Evolutionary conservation across 257 asterid species (phyloP), one percentile per base, ranked within the genome.

Genomic region (Mitragyna speciosa): DNA sequence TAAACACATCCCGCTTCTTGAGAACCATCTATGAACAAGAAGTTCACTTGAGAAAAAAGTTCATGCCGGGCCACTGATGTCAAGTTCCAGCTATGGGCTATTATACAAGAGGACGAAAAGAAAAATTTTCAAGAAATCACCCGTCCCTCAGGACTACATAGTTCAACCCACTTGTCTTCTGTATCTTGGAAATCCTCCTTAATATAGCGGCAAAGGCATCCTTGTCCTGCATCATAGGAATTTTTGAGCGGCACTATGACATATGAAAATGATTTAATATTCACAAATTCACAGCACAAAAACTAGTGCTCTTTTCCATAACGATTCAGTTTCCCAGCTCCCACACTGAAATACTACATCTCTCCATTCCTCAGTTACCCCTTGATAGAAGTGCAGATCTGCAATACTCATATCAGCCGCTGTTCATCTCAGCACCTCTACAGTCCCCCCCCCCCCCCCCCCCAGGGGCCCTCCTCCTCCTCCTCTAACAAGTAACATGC

Each of bases 131-230:
- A 64, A 58, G 74, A 43, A 30, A 64, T 78, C 56, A 82, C 83
- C 87, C 83, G 80, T 94, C 90, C 73, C 99, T 88, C 69, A 95
- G 79, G 31, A 95, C 97, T 3, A 95, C 97, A 15, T 78, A 92
- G 82, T 76, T 90, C 24, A 90, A 87, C 30, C 91, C 92, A 70
- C 80, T 77, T 7, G 93, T 90, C 88, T 90, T 95, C 84, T 89
- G 93, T 83, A 95, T 93, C 97, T 86, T 95, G 69, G 99, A 93
- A 65, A 95, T 95, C 84, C 88, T 88, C 81, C 95, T 91, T 86
- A 95, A 80, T 70, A 89, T 87, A 72, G 87, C 96, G 1, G 98
- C 97, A 81, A 95, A 95, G 12, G 94, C 92, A 82, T 84, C 87
- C 92, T 95, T 95, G 86, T 95, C 98, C 99, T 95, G 94, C 82